Evolutionary conservation across 1,139 yeast genomes (phyloP).

Genomic region (Zygosaccharomyces pseudobailii): DNA sequence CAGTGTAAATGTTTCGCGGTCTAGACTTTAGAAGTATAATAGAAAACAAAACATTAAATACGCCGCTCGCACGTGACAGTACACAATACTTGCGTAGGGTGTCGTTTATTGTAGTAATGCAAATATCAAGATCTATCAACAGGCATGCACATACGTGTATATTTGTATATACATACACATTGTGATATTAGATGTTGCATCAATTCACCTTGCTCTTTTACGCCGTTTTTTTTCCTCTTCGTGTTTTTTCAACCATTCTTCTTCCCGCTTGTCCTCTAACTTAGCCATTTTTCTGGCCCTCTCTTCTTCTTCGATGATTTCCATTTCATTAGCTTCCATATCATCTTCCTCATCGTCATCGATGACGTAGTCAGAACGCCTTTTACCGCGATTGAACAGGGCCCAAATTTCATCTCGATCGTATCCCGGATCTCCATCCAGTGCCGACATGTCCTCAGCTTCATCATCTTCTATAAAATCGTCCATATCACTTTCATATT

Average conservation of each 20-base stretch:
- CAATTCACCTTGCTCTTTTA: conserved; percentile 6
- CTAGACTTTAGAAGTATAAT: background rate
- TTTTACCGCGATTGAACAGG: conserved; percentile 65
- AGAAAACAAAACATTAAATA: background rate
- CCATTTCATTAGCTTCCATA: conserved; percentile 94
- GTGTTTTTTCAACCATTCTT: conserved; percentile 50
- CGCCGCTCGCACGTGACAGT: background rate
- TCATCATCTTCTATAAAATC: conserved; percentile 59
- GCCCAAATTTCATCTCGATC: conserved; percentile 88
- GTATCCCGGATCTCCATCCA: conserved; percentile 43
- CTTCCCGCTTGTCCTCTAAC: conserved; percentile 61
- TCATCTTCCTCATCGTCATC: conserved; percentile 50
- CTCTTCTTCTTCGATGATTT: conserved; percentile 75
- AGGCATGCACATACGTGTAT: background rate
- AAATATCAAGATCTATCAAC: background rate
- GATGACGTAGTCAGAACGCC: conserved; percentile 41
- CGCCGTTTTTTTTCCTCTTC: conserved; percentile 39
- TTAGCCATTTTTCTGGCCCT: conserved; percentile 57
- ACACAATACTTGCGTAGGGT: too few species aligned
- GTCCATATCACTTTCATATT: conserved; percentile 36
- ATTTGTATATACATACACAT: too few species aligned
- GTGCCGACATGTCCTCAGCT: conserved; percentile 35
- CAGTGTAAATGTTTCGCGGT: too few species aligned
- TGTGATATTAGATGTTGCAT: too few species aligned
- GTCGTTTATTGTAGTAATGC: background rate